Conservation (phyloP, 129 eudicot species). For the carrot (Daucus carota) region DNA sequence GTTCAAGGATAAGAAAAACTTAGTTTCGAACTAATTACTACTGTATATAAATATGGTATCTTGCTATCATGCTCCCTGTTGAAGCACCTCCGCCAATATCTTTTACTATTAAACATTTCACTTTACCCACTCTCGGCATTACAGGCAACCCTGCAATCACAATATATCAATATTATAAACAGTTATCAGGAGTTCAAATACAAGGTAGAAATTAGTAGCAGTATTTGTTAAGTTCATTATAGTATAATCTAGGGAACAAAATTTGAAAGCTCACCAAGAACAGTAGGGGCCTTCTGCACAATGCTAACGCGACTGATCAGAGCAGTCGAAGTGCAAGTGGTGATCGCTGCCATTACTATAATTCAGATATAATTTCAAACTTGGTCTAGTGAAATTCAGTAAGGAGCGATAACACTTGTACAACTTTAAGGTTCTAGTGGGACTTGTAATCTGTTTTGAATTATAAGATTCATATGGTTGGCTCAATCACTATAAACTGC, state of each 20-base stretch:
- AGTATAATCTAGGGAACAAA: neutral
- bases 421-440: conserved; percentile 6
- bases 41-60: no score
- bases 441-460: conserved; percentile 12
- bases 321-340: conserved; percentile 60
- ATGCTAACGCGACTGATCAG: conserved; percentile 43
- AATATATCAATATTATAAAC: neutral
- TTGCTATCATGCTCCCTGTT: no score
- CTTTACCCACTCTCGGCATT: conserved; percentile 47
- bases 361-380: neutral
- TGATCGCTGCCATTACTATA: conserved; percentile 60
- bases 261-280: conserved; percentile 36
- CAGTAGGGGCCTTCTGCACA: conserved; percentile 29
- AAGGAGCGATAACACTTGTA: neutral
- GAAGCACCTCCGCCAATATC: no score
- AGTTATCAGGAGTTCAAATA: no score
- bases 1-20: no score
- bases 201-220: no score
- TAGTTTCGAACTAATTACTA: no score
- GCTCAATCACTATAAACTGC: conserved; percentile 15
- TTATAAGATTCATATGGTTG: conserved; percentile 5
- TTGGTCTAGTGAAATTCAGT: neutral
- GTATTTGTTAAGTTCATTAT: no score
- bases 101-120: conserved; percentile 39
- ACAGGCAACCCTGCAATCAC: conserved; percentile 43